Evolutionary conservation across 2,329 filamentous ascomycete species (phyloP), one percentile per base, ranked within the genome.

Genomic region (Myriosclerotinia duriaeana): DNA sequence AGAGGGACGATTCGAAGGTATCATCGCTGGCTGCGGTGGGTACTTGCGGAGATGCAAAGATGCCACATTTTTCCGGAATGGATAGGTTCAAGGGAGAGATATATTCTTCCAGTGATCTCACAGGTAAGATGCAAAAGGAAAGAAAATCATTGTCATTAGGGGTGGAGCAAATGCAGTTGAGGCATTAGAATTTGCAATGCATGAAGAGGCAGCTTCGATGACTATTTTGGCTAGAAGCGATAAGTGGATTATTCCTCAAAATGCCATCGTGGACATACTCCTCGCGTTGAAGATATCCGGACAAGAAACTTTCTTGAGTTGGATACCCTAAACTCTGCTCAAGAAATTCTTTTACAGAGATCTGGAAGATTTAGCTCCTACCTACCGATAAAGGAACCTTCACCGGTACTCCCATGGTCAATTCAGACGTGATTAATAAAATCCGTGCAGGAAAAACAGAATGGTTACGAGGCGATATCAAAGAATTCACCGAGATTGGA

Each of bases 231-330:
- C 91, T 0, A 84, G 92, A 30, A 90, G 87, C 17, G 91, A 94
- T 72, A 95, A 94, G 76, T 94, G 91, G 91, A 91, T 95, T 69
- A 93, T 94, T 63, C 92, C 92, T 0, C 85, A 92, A 11, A 95
- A 96, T 71, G 81, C 90, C 0, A 59, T 95, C 53, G 82, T 95
- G 61, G 88, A 96, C 75, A 81, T 85, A 1, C 80, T 96, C 1
- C 83, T 96, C 1, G 85, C 90, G 2, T 79, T 92, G 72, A 96
- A 96, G 76, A 84, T 95, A 62, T 88, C 93, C 68, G 92, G 91
- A 1, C 86, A 89, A 54, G 90, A 95, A 77, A 95, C 89, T 0
- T 76, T 84, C 0, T 78, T 95, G 22, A 92, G 89, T 0, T 92
- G 87, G 82, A 89, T 96, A 50, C 92, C 92, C 0, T 92, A 96